These are phyloP conservation scores for Fusarium gaditjirri DNA, from an alignment of 2,329 filamentous ascomycete genomes.

Conservation along the genomic window DNA sequence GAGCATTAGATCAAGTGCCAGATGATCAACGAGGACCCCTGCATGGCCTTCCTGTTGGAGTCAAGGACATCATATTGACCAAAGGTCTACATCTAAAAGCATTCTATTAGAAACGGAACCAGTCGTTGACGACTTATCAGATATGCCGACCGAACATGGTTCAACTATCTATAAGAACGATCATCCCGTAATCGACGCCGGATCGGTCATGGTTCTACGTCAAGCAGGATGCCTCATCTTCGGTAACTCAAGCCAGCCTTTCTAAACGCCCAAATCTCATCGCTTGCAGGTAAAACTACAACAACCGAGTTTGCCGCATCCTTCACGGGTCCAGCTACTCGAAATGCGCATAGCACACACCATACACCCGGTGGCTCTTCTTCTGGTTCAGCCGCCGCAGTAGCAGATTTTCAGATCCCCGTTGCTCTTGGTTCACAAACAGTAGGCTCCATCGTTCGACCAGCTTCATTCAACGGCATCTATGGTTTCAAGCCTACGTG, in stretches of 20 bases:
- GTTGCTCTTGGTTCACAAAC: slow-evolving; percentile 74
- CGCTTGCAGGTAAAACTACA: slow-evolving; percentile 55
- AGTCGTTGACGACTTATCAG: slow-evolving; percentile 36
- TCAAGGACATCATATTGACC: slow-evolving; percentile 70
- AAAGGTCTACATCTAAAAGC: slow-evolving; percentile 55
- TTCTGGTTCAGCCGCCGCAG: slow-evolving; percentile 72
- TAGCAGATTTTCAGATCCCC: slow-evolving; percentile 72
- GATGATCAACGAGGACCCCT: slow-evolving; percentile 60
- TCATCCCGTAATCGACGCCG: slow-evolving; percentile 60
- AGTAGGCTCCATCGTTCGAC: slow-evolving; percentile 70
- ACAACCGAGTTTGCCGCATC: slow-evolving; percentile 68
- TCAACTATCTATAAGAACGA: slow-evolving; percentile 63
- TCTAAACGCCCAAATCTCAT: slow-evolving; percentile 56
- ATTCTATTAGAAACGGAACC: too few relatives aligned
- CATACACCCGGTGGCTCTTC: slow-evolving; percentile 74
- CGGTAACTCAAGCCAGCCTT: slow-evolving; percentile 51
- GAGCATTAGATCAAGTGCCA: slow-evolving; percentile 60
- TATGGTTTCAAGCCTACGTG: slow-evolving; percentile 75
- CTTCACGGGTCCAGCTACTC: slow-evolving; percentile 58
- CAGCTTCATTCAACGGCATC: slow-evolving; percentile 72
- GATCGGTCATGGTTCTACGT: slow-evolving; percentile 61
- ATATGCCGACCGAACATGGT: slow-evolving; percentile 66
- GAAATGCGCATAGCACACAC: slow-evolving; percentile 69
- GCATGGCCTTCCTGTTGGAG: slow-evolving; percentile 65
- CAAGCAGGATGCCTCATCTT: slow-evolving; percentile 66